Evolutionary conservation across 1,284 basidiomycete species (phyloP), one percentile per base, ranked within the genome.

Genomic region (Heterobasidion parviporum): DNA sequence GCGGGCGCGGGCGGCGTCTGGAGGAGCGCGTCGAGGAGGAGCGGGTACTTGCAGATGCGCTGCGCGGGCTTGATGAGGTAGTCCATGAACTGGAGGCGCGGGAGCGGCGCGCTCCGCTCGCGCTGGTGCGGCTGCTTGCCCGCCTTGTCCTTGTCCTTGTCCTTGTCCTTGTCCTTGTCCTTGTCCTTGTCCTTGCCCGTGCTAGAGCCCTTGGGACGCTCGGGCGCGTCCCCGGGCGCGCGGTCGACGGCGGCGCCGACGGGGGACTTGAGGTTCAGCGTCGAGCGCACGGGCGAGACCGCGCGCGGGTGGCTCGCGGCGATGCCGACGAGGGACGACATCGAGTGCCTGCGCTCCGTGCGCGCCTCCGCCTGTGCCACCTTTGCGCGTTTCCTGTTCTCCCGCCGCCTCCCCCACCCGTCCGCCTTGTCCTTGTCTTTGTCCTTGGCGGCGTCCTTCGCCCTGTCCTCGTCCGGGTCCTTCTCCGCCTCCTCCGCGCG

Each of bases 21-120:
- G 47, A 48, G 47, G 12, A 97, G 79, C 62, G 90, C 83, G 57
- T 86, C 85, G 41, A 98, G 80, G 12, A 98, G 78, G 46, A 97
- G 78, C 8, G 93, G 92, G 67, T 98, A 98, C 64, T 88, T 91
- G 77, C 93, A 95, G 50, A 95, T 86, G 45, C 92, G 77, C 70
- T 95, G 92, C 16, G 94, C 80, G 6, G 92, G 92, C 67, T 92
- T 91, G 71, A 95, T 94, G 70, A 95, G 76, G 66, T 92, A 90
- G 70, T 95, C 92, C 62, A 82, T 74, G 65, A 89, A 81, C 56
- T 76, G 74, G 52, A 94, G 80, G 50, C 79, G 59, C 52, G 59
- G 60, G 52, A 35, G 57, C 26, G 55, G 26, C 26, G 26, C 26
- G 26, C 26, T 26, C 3, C 26, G 26, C 26, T 26, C 26, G 26